These are phyloP conservation scores for Agarophyton chilense DNA, from an alignment of 23 red algal species.

Conservation along the genomic window DNA sequence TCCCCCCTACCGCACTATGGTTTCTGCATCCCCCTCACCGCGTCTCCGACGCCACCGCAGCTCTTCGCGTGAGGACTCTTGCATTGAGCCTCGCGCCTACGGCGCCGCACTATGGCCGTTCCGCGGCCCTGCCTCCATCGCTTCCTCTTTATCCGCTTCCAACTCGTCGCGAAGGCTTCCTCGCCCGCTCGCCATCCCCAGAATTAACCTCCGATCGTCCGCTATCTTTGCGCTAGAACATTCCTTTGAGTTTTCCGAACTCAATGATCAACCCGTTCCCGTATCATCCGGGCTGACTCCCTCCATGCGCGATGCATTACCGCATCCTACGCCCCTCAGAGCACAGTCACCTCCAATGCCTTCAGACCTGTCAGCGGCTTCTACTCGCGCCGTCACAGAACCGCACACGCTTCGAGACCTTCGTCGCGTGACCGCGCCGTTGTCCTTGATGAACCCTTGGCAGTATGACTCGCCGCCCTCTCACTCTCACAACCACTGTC, in stretches of 20 bases:
- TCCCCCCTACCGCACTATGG: neutral
- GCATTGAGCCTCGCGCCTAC: slow-evolving; percentile 53
- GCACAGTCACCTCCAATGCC: slow-evolving; percentile 6
- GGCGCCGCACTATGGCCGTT: slow-evolving; percentile 42
- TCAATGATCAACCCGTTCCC: slow-evolving; percentile 7
- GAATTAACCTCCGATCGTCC: slow-evolving; percentile 13
- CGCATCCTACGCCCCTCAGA: slow-evolving; percentile 32
- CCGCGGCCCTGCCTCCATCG: slow-evolving; percentile 23
- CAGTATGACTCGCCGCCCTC: slow-evolving; percentile 22
- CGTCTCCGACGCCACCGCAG: neutral
- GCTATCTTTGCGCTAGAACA: slow-evolving; percentile 20
- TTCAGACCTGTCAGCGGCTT: slow-evolving; percentile 53
- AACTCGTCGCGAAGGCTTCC: slow-evolving; percentile 26
- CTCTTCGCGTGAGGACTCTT: slow-evolving; percentile 43
- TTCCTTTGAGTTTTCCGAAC: slow-evolving; percentile 34
- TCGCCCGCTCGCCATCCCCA: slow-evolving; percentile 2
- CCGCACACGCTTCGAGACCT: slow-evolving; percentile 53
- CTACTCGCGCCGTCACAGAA: slow-evolving; percentile 49
- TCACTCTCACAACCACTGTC: neutral
- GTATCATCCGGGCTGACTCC: slow-evolving; percentile 23
- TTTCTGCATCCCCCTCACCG: slow-evolving; percentile 7
- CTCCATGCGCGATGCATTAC: slow-evolving; percentile 30
- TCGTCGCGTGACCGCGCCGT: slow-evolving; percentile 51
- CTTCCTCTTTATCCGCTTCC: slow-evolving; percentile 7
- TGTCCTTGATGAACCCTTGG: slow-evolving; percentile 41